Percentiles rank a stretch among this genome's conserved stretches.
These are phyloP conservation scores for Mycosarcoma maydis DNA, from an alignment of 1,284 basidiomycete species.

Conservation along the genomic window DNA sequence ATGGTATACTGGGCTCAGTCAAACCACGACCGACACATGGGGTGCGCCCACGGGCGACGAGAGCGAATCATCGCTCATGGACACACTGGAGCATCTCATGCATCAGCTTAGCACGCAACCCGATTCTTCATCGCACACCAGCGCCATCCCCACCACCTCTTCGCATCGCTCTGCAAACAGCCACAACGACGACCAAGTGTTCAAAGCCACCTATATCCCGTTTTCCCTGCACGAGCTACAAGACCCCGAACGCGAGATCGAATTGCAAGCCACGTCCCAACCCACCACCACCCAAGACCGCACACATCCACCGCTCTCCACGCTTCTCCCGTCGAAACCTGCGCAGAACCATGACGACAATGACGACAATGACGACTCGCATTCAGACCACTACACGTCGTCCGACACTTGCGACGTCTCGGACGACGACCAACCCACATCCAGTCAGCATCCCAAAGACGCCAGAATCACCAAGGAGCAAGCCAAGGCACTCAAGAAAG, in stretches of 20 bases:
- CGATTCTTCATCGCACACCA: too few relatives aligned
- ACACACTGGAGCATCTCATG: slow-evolving; percentile 44
- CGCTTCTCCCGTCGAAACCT: too few relatives aligned
- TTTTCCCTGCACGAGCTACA: slow-evolving; percentile 63
- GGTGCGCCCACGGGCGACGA: slow-evolving; percentile 23
- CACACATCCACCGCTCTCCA: too few relatives aligned
- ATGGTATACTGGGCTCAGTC: slow-evolving; percentile 29
- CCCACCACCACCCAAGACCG: background rate
- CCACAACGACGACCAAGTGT: slow-evolving; percentile 57
- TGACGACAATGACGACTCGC: slow-evolving; percentile 3
- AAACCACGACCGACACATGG: background rate
- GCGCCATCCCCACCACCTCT: background rate
- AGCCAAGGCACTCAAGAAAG: slow-evolving; percentile 38
- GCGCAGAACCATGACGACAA: background rate
- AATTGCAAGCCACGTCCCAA: slow-evolving; percentile 14
- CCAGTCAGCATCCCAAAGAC: slow-evolving; percentile 29
- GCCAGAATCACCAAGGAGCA: slow-evolving; percentile 43
- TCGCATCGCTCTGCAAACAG: too few relatives aligned
- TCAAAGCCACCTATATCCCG: slow-evolving; percentile 61
- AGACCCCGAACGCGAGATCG: slow-evolving; percentile 63
- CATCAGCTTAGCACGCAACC: slow-evolving; percentile 18
- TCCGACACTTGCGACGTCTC: too few relatives aligned
- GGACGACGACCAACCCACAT: slow-evolving; percentile 5
- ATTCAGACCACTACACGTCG: slow-evolving; percentile 7
- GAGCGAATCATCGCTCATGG: slow-evolving; percentile 49